phyloP scores from a whole-genome alignment of 768 basidiomycete genomes.

The Podaxis sp. region DNA sequence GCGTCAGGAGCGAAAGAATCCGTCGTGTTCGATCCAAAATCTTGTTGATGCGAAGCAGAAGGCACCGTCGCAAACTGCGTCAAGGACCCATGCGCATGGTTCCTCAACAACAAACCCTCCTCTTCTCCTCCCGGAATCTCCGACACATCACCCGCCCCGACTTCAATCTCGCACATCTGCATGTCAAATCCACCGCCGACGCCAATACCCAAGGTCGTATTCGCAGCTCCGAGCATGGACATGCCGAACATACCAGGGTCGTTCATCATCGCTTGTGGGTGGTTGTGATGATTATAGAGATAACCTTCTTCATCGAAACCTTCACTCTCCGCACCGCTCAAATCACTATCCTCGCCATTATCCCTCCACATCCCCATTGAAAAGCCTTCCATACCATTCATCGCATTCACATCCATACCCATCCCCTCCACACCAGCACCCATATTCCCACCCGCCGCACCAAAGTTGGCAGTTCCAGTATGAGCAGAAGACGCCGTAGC shows the following conservation, averaged over 20 bases:
- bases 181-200: slow-evolving; percentile 40
- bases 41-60: slow-evolving; percentile 15
- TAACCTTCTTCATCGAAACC: slow-evolving; percentile 26
- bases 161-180: slow-evolving; percentile 61
- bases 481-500: slow-evolving; percentile 22
- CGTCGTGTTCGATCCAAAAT: slow-evolving; percentile 20
- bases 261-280: slow-evolving; percentile 16
- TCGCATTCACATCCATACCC: slow-evolving; percentile 17
- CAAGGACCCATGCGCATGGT: slow-evolving; percentile 9
- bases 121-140: slow-evolving; percentile 61
- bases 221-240: slow-evolving; percentile 6
- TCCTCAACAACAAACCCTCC: slow-evolving; percentile 43
- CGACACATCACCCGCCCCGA: slow-evolving; percentile 48
- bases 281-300: slow-evolving; percentile 17
- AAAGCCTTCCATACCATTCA: slow-evolving; percentile 16
- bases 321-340: slow-evolving; percentile 26
- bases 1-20: slow-evolving; percentile 15
- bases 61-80: slow-evolving; percentile 11
- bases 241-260: slow-evolving; percentile 29
- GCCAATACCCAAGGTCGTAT: slow-evolving; percentile 21
- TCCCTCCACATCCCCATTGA: slow-evolving; percentile 21
- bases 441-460: slow-evolving; percentile 13
- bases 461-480: slow-evolving; percentile 24
- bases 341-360: slow-evolving; percentile 10
- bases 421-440: slow-evolving; percentile 16